Evolutionary conservation across 352 stramenopile species (phyloP), one percentile per base, ranked within the genome.

Genomic region (Globisporangium viniferum): DNA sequence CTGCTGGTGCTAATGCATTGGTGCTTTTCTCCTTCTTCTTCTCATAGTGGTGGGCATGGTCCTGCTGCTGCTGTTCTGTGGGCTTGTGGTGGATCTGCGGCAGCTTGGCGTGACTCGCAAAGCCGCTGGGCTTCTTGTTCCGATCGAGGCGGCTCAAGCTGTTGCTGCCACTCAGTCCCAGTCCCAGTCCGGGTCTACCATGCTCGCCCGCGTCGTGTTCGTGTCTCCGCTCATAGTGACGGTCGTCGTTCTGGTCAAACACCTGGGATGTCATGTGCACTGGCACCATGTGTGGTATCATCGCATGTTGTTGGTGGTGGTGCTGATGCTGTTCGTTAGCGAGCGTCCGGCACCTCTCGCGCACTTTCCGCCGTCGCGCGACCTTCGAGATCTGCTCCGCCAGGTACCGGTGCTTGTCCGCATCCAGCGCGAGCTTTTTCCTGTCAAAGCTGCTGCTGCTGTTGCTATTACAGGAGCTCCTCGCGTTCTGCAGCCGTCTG

Each of bases 351-450:
- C 75, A 86, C 24, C 75, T 77, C 2, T 84, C 73, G 48, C 77
- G 74, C 48, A 84, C 71, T 48, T 83, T 79, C 24, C 72, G 62
- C 9, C 83, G 67, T 20, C 79, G 78, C 2, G 72, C 72, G 2
- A 80, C 60, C 64, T 91, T 90, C 15, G 79, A 86, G 36, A 91
- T 75, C 62, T 91, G 79, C 9, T 84, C 78, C 14, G 71, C 70
- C 18, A 88, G 78, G 36, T 90, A 89, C 1, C 73, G 58, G 51
- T 84, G 73, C 33, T 71, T 73, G 33, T 80, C 76, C 0, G 76
- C 81, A 10, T 91, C 80, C 2, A 41, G 62, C 24, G 76, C 76
- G 33, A 91, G 73, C 46, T 89, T 71, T 41, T 88, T 84, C 14
- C 67, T 77, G 62, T 79, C 39, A 46, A 46, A 46, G 7, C 39